Evolutionary conservation across 768 basidiomycete genomes (phyloP).

Genomic region (Steccherinum ochraceum): DNA sequence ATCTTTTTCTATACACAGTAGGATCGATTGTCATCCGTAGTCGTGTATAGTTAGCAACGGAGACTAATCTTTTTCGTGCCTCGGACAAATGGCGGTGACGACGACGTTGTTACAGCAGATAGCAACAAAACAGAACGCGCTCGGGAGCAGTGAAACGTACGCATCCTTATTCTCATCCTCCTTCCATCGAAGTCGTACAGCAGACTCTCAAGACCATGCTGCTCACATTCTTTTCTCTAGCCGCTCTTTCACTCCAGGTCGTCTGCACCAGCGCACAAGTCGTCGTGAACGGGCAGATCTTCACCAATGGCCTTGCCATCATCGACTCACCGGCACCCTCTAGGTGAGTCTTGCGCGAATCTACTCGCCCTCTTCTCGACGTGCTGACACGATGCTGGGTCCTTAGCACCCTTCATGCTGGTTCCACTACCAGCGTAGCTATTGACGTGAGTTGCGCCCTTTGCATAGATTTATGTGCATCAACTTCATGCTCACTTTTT

Average conservation of each 20-base stretch:
- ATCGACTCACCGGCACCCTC: slow-evolving; percentile 23
- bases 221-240: slow-evolving; percentile 14
- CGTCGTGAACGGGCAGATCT: slow-evolving; percentile 22
- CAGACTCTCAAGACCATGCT: slow-evolving; percentile 9
- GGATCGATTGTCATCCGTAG: too few relatives aligned
- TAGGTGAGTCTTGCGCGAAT: slow-evolving; percentile 10
- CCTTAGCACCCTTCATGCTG: slow-evolving; percentile 23
- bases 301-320: slow-evolving; percentile 29
- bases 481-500: neutral
- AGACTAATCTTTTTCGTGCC: neutral
- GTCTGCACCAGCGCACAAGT: slow-evolving; percentile 15
- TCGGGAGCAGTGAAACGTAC: neutral
- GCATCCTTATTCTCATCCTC: neutral
- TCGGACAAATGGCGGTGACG: neutral
- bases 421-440: slow-evolving; percentile 26
- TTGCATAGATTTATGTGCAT: neutral
- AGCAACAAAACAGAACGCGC: neutral
- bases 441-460: slow-evolving; percentile 22
- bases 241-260: slow-evolving; percentile 8
- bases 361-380: neutral
- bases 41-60: too few relatives aligned
- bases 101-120: neutral
- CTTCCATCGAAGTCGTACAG: neutral
- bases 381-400: neutral
- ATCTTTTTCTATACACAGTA: too few relatives aligned